Evolutionary conservation across 83 land plant species (phyloP).

Genomic region (Isoetes engelmannii): DNA sequence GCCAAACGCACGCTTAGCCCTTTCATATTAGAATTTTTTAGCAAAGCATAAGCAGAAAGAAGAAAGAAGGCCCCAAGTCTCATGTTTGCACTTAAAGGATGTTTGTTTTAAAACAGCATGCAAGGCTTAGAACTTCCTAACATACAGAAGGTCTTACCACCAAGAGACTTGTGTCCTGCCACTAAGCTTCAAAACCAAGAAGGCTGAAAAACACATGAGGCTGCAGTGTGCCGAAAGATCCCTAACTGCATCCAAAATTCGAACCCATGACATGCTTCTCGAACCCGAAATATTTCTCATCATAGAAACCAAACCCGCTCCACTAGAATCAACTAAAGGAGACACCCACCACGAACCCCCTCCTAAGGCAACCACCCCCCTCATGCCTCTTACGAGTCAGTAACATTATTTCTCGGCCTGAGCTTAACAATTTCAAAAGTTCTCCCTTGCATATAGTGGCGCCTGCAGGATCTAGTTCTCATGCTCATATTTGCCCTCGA

Average conservation of each 20-base stretch:
- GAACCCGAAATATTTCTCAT: not conserved
- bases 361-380: not conserved
- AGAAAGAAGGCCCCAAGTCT: too few relatives aligned
- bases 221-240: slow-evolving; percentile 6
- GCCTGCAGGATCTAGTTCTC: too few relatives aligned
- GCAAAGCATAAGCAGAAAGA: too few relatives aligned
- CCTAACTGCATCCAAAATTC: not conserved
- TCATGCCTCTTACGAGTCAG: too few relatives aligned
- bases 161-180: not conserved
- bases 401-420: too few relatives aligned
- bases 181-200: not conserved
- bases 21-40: too few relatives aligned
- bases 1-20: too few relatives aligned
- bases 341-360: not conserved
- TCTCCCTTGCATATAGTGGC: too few relatives aligned
- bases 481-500: too few relatives aligned
- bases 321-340: not conserved
- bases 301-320: not conserved
- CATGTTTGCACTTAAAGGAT: too few relatives aligned
- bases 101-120: not conserved
- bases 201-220: not conserved
- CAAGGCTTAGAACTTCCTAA: not conserved
- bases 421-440: too few relatives aligned
- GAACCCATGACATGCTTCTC: not conserved
- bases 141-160: not conserved